Evolutionary conservation across 169 alveolate genomes (phyloP).

Genomic region (Perkinsus marinus): DNA sequence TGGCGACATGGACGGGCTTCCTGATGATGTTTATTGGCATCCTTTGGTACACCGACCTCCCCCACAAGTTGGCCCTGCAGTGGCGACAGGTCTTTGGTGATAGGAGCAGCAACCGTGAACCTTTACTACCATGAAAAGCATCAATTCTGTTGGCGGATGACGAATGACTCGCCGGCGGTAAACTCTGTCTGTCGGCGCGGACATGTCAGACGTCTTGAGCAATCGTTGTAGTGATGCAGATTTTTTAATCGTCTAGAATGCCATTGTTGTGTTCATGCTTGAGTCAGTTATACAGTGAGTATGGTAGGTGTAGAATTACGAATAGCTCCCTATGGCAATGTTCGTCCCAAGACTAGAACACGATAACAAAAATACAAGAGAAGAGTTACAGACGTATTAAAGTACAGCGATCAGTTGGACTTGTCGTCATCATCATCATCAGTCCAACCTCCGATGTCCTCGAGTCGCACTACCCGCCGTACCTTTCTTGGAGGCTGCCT

Average conservation of each 20-base stretch:
- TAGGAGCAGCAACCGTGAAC: not conserved
- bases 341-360: not conserved
- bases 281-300: no score
- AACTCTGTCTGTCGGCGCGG: not conserved
- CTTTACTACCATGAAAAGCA: not conserved
- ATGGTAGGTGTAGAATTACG: no score
- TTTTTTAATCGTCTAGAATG: not conserved
- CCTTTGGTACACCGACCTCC: not conserved
- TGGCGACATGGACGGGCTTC: not conserved
- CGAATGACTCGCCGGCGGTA: not conserved
- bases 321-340: no score
- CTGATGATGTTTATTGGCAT: not conserved
- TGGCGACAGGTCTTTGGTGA: not conserved
- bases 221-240: not conserved
- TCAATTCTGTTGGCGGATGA: not conserved
- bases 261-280: not conserved
- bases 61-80: not conserved
- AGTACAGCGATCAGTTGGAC: not conserved
- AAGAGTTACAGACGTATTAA: not conserved
- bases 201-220: not conserved
- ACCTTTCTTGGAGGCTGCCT: not conserved
- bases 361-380: not conserved
- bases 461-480: not conserved
- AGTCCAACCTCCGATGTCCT: not conserved
- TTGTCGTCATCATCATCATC: not conserved